Percentiles rank a stretch among this genome's conserved stretches.
phyloP scores from a whole-genome alignment of 306 rosid genomes.

The Cucurbita moschata region DNA sequence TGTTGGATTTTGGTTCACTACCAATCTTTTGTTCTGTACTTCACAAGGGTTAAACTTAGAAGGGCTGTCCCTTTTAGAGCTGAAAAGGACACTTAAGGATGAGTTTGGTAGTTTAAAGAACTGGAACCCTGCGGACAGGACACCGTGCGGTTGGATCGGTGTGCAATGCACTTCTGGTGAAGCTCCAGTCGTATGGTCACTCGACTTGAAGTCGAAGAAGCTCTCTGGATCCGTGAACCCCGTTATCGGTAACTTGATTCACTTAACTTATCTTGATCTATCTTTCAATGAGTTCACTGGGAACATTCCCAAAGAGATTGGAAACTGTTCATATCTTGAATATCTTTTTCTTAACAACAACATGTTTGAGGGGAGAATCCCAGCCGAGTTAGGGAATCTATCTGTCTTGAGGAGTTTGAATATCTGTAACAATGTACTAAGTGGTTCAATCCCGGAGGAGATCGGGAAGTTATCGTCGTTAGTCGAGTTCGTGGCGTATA shows the following conservation, averaged over 20 bases:
- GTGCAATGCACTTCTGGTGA: constrained; percentile 40
- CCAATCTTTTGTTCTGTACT: constrained; percentile 28
- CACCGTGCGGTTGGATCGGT: constrained; percentile 77
- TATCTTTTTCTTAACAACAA: constrained; percentile 55
- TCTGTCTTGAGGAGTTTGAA: constrained; percentile 44
- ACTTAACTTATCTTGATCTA: constrained; percentile 48
- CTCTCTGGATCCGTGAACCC: constrained; percentile 58
- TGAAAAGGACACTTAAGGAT: constrained; percentile 46
- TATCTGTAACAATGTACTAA: constrained; percentile 59
- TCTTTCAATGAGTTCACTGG: constrained; percentile 43
- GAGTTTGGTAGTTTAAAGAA: constrained; percentile 19
- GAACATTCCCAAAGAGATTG: constrained; percentile 57
- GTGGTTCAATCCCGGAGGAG: constrained; percentile 56
- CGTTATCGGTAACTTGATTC: constrained; percentile 39
- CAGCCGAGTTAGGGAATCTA: constrained; percentile 49
- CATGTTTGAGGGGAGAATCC: constrained; percentile 48
- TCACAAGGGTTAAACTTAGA: constrained; percentile 66
- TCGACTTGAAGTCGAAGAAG: constrained; percentile 38
- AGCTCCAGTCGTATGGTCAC: constrained; percentile 37
- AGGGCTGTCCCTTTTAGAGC: constrained; percentile 48
- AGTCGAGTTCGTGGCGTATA: constrained; percentile 60
- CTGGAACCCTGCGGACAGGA: constrained; percentile 57
- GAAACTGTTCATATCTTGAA: constrained; percentile 42
- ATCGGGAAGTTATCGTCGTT: constrained; percentile 57
- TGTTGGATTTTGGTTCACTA: constrained; percentile 26